Evolutionary conservation across 768 basidiomycete species (phyloP), one percentile per base, ranked within the genome.

Genomic region (Boletus barrowsii): DNA sequence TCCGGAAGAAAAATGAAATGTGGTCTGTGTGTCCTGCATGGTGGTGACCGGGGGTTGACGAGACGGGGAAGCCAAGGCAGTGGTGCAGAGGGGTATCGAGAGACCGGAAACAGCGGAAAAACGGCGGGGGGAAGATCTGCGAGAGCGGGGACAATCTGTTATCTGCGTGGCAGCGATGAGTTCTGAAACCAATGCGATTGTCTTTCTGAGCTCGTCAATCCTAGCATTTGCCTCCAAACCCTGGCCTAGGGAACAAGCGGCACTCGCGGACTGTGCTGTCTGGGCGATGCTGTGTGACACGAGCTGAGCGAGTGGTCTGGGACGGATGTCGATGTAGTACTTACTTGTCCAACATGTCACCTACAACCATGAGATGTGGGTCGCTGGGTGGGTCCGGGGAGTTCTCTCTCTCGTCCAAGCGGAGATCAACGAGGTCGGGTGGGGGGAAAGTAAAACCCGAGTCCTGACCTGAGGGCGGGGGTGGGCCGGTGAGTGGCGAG

Each of bases 181-280:
- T 45, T 82, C 78, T 8, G 82, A 74, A 26, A 83, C 81, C 51
- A 79, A 68, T 5, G 72, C 68, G 49, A 85, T 79, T 35, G 80
- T 78, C 63, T 77, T 76, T 63, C 73, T 82, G 61, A 85, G 75
- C 54, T 83, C 76, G 62, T 78, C 80, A 51, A 85, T 78, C 61
- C 79, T 80, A 29, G 66, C 74, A 39, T 74, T 74, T 7, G 80
- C 79, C 60, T 79, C 77, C 9, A 73, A 56, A 47, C 75, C 75
- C 57, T 80, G 77, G n/a, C 70, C 77, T 15, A 68, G 56, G 29
- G 72, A 72, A 57, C 80, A 84, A 33, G 78, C 78, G 37, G 75
- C 74, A 40, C 76, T 80, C 41, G 82, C 84, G 42, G 81, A 80
- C 49, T 78, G 75, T 37, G 84, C 83, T 15, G 83, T 83, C 51